These are phyloP conservation scores for Diplodia scrobiculata DNA, from an alignment of 2,329 filamentous ascomycete genomes.

Conservation along the genomic window DNA sequence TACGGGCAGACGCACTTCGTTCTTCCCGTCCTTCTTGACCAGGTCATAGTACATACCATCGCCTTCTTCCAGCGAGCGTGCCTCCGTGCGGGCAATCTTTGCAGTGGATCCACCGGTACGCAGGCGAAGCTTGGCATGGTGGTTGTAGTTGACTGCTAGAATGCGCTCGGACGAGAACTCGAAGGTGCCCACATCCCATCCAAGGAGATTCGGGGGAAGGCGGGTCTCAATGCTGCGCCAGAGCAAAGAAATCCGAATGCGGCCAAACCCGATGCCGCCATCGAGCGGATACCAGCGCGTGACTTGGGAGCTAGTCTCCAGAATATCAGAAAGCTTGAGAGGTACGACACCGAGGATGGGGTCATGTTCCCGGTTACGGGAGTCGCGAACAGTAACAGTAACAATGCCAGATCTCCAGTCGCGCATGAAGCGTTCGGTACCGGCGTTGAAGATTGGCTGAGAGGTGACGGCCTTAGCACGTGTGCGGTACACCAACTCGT, in stretches of 20 bases:
- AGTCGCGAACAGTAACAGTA: conserved; percentile 85
- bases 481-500: conserved; percentile 89
- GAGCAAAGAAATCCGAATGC: conserved; percentile 81
- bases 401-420: conserved; percentile 89
- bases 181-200: conserved; percentile 95
- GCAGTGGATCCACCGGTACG: conserved; percentile 83
- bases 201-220: conserved; percentile 80
- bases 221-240: conserved; percentile 88
- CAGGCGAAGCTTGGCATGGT: conserved; percentile 68
- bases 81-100: conserved; percentile 65
- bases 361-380: conserved; percentile 87
- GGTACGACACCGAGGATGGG: conserved; percentile 91
- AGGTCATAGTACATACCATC: conserved; percentile 64
- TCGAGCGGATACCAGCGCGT: conserved; percentile 96
- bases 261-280: conserved; percentile 86
- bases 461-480: conserved; percentile 89
- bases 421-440: conserved; percentile 87
- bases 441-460: conserved; percentile 95
- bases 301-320: conserved; percentile 81
- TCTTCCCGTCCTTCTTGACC: conserved; percentile 52
- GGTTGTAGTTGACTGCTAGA: conserved; percentile 63
- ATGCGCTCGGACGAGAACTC: conserved; percentile 77
- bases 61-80: conserved; percentile 60
- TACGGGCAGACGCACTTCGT: conserved; percentile 75
- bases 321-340: conserved; percentile 81